These are phyloP conservation scores for Starmerella roubikii DNA, from an alignment of 805 yeast species.

Conservation along the genomic window DNA sequence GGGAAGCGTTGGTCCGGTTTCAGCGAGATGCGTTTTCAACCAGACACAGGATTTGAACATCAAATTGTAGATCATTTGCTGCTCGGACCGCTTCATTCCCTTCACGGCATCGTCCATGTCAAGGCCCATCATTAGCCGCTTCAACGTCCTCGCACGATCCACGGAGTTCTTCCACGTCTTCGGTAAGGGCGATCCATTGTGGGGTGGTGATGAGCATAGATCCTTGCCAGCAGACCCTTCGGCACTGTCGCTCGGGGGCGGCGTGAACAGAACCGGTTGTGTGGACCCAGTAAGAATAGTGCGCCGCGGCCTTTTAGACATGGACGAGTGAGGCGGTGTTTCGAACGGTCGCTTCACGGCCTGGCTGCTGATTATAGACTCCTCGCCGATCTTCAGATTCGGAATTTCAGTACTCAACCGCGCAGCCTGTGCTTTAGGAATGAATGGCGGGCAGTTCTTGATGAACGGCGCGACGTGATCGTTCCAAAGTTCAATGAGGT, in stretches of 20 bases:
- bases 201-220: conserved; percentile 16
- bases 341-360: conserved; percentile 1
- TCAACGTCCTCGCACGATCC: conserved; percentile 15
- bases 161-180: conserved; percentile 8
- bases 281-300: conserved; percentile 11
- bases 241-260: conserved; percentile 12
- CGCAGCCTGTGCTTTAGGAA: neutral
- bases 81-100: conserved; percentile 15
- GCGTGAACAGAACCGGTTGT: conserved; percentile 7
- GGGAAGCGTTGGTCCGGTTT: conserved; percentile 1
- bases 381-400: conserved; percentile 1
- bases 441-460: conserved; percentile 8
- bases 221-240: conserved; percentile 6
- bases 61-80: conserved; percentile 16
- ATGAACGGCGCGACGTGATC: conserved; percentile 1
- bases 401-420: conserved; percentile 2
- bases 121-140: conserved; percentile 15
- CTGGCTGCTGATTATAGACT: neutral
- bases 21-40: conserved; percentile 13
- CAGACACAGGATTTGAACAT: conserved; percentile 15
- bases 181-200: neutral
- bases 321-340: conserved; percentile 1
- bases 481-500: conserved; percentile 16
- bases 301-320: conserved; percentile 8
- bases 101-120: conserved; percentile 15